These are phyloP conservation scores for Phyllosticta citriasiana DNA, from an alignment of 2,329 filamentous ascomycete species.

Conservation along the genomic window DNA sequence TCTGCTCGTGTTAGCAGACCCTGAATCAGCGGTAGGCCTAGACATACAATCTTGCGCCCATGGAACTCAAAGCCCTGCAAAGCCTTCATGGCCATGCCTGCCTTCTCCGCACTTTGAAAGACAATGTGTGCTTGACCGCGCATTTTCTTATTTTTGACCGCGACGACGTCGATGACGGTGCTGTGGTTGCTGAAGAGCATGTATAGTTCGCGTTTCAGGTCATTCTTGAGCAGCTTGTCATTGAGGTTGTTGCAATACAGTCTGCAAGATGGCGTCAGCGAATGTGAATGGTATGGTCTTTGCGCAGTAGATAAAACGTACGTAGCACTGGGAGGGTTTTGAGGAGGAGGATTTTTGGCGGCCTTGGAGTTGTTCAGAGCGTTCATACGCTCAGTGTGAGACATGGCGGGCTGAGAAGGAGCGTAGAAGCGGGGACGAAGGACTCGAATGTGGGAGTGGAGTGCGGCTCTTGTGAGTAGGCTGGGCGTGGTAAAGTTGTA, in stretches of 20 bases:
- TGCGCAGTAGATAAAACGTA: slow-evolving; percentile 14
- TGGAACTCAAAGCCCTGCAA: slow-evolving; percentile 80
- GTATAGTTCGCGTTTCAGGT: slow-evolving; percentile 80
- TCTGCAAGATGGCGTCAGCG: slow-evolving; percentile 34
- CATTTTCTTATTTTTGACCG: slow-evolving; percentile 84
- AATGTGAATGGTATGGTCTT: background rate
- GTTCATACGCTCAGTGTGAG: background rate
- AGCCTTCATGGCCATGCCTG: slow-evolving; percentile 85
- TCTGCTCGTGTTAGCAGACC: slow-evolving; percentile 42
- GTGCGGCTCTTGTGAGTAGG: background rate
- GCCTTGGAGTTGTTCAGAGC: background rate
- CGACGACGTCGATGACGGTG: slow-evolving; percentile 81
- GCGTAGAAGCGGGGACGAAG: background rate
- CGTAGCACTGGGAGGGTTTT: slow-evolving; percentile 23
- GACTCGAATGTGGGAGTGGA: background rate
- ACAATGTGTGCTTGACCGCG: slow-evolving; percentile 91
- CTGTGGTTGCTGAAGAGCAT: slow-evolving; percentile 92
- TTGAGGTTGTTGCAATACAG: slow-evolving; percentile 86
- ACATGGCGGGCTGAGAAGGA: background rate
- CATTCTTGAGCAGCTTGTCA: slow-evolving; percentile 79
- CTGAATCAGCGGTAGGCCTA: background rate
- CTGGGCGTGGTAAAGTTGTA: no score
- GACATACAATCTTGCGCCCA: slow-evolving; percentile 69
- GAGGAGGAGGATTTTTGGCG: background rate
- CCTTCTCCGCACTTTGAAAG: slow-evolving; percentile 81